These are phyloP conservation scores for Saccharomycopsis oosterbeekiorum DNA, from an alignment of 805 yeast species.

Conservation along the genomic window DNA sequence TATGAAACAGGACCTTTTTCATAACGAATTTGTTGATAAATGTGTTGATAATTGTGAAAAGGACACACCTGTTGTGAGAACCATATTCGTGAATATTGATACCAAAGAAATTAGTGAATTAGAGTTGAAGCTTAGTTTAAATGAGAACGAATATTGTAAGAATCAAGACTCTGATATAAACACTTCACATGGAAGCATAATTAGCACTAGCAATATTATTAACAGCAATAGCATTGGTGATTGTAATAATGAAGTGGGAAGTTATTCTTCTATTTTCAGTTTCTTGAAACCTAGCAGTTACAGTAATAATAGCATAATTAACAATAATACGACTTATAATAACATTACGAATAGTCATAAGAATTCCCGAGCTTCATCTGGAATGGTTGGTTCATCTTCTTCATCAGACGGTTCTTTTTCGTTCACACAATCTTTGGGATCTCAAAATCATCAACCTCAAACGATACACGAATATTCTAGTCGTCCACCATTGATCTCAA, in stretches of 20 bases:
- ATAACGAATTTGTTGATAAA: conserved; percentile 16
- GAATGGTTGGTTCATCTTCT: conserved; percentile 9
- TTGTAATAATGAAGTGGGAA: neutral
- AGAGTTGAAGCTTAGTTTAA: conserved; percentile 7
- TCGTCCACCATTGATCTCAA: conserved; percentile 4
- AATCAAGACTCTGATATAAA: neutral
- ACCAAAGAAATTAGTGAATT: conserved; percentile 15
- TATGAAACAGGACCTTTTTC: conserved; percentile 17
- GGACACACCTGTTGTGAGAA: conserved; percentile 4
- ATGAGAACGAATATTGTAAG: neutral
- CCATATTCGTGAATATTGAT: conserved; percentile 12
- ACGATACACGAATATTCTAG: neutral
- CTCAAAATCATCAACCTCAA: neutral
- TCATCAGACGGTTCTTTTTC: conserved; percentile 2
- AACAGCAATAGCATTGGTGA: neutral
- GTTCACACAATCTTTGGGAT: neutral
- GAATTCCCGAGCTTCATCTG: neutral
- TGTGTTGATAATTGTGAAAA: neutral
- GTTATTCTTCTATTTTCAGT: neutral
- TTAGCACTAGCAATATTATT: neutral
- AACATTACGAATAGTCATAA: neutral
- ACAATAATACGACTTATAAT: too few relatives aligned
- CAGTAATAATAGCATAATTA: neutral
- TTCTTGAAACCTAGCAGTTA: neutral
- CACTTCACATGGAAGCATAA: neutral